Evolutionary conservation across 371 early-diverging fungal genomes (phyloP).

Genomic region (Choanephora cucurbitarum): DNA sequence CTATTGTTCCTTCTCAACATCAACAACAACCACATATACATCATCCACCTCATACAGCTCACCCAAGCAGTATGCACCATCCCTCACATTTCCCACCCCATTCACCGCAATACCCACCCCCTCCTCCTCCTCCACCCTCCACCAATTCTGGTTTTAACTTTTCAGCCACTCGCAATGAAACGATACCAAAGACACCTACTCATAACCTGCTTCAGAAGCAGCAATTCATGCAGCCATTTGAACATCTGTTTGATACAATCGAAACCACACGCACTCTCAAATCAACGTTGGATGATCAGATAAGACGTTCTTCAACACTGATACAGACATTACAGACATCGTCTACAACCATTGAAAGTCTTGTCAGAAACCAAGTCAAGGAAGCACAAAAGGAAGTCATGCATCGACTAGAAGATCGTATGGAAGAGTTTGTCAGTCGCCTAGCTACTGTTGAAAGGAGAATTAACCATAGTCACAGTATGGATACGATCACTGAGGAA

Average conservation of each 20-base stretch:
- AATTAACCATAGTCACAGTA: not conserved
- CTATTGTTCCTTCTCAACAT: slow-evolving; percentile 53
- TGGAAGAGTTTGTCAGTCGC: slow-evolving; percentile 10
- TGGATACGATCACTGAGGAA: too few relatives aligned
- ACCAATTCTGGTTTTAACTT: slow-evolving; percentile 18
- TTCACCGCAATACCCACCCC: slow-evolving; percentile 11
- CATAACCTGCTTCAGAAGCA: slow-evolving; percentile 32
- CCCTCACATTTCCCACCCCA: slow-evolving; percentile 9
- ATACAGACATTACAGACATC: slow-evolving; percentile 78
- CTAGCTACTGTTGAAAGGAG: slow-evolving; percentile 11
- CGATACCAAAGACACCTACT: slow-evolving; percentile 27
- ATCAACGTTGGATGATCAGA: slow-evolving; percentile 72
- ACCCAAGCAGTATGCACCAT: slow-evolving; percentile 11
- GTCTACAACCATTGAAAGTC: slow-evolving; percentile 73
- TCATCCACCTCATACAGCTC: slow-evolving; percentile 3
- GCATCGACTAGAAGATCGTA: slow-evolving; percentile 32
- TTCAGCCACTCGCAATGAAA: slow-evolving; percentile 11
- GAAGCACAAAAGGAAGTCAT: slow-evolving; percentile 70
- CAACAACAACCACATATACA: slow-evolving; percentile 35
- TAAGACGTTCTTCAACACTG: slow-evolving; percentile 71
- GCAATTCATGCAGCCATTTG: slow-evolving; percentile 58
- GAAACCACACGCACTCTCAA: slow-evolving; percentile 61
- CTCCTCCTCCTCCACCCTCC: slow-evolving; percentile 5
- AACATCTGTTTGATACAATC: slow-evolving; percentile 61
- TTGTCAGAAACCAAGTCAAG: slow-evolving; percentile 72